A percentile compares a stretch with the other conserved stretches of the same genome.
These are phyloP conservation scores for Diutina neorugosa DNA, from an alignment of 1,139 yeast species.

Conservation along the genomic window DNA sequence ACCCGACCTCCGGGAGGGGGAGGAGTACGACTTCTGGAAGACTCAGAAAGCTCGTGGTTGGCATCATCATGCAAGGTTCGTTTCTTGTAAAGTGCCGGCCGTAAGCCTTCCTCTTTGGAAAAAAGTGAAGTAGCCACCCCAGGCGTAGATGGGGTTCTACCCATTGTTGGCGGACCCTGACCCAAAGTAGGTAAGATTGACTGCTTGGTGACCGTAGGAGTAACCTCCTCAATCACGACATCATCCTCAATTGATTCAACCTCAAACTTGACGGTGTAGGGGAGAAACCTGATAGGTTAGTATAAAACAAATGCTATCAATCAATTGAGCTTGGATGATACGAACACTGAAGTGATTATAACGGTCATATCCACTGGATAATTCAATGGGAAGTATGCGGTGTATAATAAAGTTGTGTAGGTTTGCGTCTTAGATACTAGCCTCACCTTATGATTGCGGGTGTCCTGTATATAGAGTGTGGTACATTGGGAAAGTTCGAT, in stretches of 20 bases:
- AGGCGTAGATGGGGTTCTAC: neutral
- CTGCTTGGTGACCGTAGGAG: neutral
- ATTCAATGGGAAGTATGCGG: neutral
- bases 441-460: neutral
- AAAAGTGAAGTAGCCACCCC: neutral
- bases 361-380: neutral
- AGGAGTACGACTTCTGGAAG: neutral
- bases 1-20: neutral
- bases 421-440: neutral
- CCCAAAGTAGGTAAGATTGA: neutral
- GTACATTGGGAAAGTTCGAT: neutral
- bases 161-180: neutral
- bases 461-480: neutral
- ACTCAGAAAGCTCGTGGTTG: neutral
- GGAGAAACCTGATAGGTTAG: conserved; percentile 38
- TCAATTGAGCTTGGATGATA: neutral
- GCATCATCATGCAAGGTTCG: neutral
- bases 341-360: neutral
- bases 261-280: conserved; percentile 63
- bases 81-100: neutral
- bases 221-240: neutral
- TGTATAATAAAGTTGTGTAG: neutral
- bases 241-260: conserved; percentile 15
- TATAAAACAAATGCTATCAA: neutral
- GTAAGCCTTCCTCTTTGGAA: neutral